These are phyloP conservation scores for Neofusicoccum kwambonambiense DNA, from an alignment of 2,329 filamentous ascomycete genomes.

Conservation along the genomic window DNA sequence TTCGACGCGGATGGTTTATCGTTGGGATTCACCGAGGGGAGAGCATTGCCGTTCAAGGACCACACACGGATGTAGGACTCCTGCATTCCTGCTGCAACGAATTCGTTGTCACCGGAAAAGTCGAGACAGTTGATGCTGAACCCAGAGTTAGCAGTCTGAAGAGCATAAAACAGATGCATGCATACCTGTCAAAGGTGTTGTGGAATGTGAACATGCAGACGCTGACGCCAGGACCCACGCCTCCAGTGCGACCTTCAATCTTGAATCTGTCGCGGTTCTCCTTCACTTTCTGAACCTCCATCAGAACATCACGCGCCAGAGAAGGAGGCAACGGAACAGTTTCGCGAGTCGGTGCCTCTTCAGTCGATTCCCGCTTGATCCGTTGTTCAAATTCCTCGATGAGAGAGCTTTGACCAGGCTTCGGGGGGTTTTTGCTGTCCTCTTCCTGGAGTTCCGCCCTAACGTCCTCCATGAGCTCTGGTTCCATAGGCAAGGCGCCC, in stretches of 20 bases:
- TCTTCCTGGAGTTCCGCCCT: conserved; percentile 83
- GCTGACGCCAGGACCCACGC: conserved; percentile 78
- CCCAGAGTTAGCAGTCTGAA: conserved; percentile 21
- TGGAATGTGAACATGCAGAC: conserved; percentile 99
- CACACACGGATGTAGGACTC: conserved; percentile 96
- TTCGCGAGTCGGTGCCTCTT: conserved; percentile 74
- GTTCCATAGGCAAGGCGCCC: conserved; percentile 79
- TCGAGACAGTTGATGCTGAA: conserved; percentile 79
- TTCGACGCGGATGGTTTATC: conserved; percentile 62
- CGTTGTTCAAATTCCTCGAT: conserved; percentile 85
- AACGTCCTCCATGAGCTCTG: conserved; percentile 78
- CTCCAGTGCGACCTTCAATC: conserved; percentile 80
- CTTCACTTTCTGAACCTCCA: conserved; percentile 91
- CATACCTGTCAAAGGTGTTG: conserved; percentile 87
- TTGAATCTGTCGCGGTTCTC: conserved; percentile 90
- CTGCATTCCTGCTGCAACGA: conserved; percentile 84
- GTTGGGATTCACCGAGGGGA: conserved; percentile 45
- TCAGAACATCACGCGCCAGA: conserved; percentile 81
- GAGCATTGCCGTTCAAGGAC: conserved; percentile 80
- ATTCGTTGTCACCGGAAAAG: conserved; percentile 84
- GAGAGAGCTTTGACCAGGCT: conserved; percentile 67
- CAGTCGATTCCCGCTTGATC: conserved; percentile 84
- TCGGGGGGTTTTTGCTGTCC: conserved; percentile 73
- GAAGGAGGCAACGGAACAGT: conserved; percentile 86
- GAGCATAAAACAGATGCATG: not conserved